These are phyloP conservation scores for Rhinocladiella similis DNA, from an alignment of 2,329 filamentous ascomycete genomes.

Conservation along the genomic window DNA sequence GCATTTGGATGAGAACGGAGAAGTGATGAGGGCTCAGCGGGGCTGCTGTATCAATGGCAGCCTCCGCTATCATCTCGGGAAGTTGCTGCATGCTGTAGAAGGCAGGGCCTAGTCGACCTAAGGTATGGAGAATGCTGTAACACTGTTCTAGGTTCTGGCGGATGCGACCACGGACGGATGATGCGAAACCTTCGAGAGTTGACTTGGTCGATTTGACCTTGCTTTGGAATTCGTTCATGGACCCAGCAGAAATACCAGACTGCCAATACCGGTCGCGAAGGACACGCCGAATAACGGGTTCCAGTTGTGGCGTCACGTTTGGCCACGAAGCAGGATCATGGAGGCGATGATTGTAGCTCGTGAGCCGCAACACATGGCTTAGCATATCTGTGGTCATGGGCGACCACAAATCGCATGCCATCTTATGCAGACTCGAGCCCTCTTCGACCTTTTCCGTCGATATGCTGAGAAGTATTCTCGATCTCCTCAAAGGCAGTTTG, in stretches of 20 bases:
- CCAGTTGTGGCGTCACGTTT: slow-evolving; percentile 72
- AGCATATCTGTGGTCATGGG: slow-evolving; percentile 78
- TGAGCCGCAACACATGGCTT: slow-evolving; percentile 79
- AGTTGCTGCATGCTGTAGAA: slow-evolving; percentile 91
- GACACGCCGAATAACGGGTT: slow-evolving; percentile 74
- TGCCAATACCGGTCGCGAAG: slow-evolving; percentile 98
- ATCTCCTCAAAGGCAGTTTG: slow-evolving; percentile 77
- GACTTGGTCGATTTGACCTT: slow-evolving; percentile 84
- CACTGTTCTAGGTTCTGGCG: slow-evolving; percentile 88
- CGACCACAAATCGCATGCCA: slow-evolving; percentile 80
- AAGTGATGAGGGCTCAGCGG: slow-evolving; percentile 89
- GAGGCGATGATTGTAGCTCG: slow-evolving; percentile 86
- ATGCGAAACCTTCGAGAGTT: slow-evolving; percentile 90
- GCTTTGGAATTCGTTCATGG: slow-evolving; percentile 94
- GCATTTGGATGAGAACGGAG: slow-evolving; percentile 86
- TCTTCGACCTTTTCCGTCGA: slow-evolving; percentile 87
- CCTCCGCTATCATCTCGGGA: slow-evolving; percentile 76
- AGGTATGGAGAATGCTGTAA: slow-evolving; percentile 91
- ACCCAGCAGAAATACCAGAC: slow-evolving; percentile 92
- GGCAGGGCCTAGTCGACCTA: slow-evolving; percentile 80
- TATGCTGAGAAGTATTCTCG: slow-evolving; percentile 88
- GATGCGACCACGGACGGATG: slow-evolving; percentile 84
- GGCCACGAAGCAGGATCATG: slow-evolving; percentile 86
- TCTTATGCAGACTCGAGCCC: slow-evolving; percentile 68
- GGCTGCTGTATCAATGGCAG: slow-evolving; percentile 79